Percentiles rank a stretch among this genome's conserved stretches.
These are phyloP conservation scores for Hypericum androsaemum DNA, from an alignment of 345 rosid species.

Conservation along the genomic window DNA sequence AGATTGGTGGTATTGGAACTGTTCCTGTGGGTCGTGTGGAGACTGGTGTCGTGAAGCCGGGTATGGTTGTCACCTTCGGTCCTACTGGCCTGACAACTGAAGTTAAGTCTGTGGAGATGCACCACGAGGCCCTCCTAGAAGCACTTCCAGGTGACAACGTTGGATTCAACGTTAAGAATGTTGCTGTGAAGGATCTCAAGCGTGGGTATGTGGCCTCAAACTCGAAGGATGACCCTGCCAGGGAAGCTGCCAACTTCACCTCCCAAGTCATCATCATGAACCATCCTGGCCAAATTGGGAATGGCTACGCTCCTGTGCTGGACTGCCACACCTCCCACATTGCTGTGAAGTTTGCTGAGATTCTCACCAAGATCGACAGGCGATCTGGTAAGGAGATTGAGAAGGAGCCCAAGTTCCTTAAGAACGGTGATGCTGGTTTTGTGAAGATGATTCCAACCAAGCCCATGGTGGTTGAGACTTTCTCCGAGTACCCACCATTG, in stretches of 20 bases:
- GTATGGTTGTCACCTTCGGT: too few relatives aligned
- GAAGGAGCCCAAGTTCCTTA: too few relatives aligned
- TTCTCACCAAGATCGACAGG: conserved; percentile 9
- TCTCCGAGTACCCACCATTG: conserved; percentile 13
- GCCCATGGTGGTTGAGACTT: conserved; percentile 22
- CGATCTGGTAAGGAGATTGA: conserved; percentile 9
- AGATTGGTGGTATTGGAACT: too few relatives aligned
- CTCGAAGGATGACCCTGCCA: conserved; percentile 9
- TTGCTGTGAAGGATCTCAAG: conserved; percentile 9
- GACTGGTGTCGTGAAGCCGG: too few relatives aligned
- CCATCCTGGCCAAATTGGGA: conserved; percentile 10
- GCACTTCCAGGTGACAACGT: too few relatives aligned
- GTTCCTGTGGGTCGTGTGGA: too few relatives aligned
- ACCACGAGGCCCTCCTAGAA: too few relatives aligned
- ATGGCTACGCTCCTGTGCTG: conserved; percentile 7
- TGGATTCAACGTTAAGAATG: conserved; percentile 9
- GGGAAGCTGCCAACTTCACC: conserved; percentile 10
- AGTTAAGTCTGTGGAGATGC: too few relatives aligned
- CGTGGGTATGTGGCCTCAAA: conserved; percentile 8
- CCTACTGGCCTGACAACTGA: too few relatives aligned
- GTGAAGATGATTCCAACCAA: conserved; percentile 12
- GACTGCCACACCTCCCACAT: too few relatives aligned
- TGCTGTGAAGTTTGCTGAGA: conserved; percentile 9
- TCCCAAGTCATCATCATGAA: conserved; percentile 11
- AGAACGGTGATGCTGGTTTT: conserved; percentile 8